Evolutionary conservation across 208 protist genomes (phyloP).

Genomic region (Leishmania amazonensis): DNA sequence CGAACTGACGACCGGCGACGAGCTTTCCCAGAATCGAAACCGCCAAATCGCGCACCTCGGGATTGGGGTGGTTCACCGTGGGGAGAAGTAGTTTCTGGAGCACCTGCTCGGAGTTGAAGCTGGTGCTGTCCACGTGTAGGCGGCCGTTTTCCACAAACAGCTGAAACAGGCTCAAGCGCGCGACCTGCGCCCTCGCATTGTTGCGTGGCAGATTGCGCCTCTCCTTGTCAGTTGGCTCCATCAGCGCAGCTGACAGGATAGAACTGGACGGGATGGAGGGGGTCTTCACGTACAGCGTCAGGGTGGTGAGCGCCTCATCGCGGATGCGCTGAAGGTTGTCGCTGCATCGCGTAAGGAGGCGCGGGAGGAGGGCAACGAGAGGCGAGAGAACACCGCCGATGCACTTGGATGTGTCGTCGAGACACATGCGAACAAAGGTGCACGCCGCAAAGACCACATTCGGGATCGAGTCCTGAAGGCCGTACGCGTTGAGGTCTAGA

Average conservation of each 20-base stretch:
- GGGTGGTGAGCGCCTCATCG: constrained; percentile 67
- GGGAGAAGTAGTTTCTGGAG: constrained; percentile 74
- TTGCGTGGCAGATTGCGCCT: constrained; percentile 51
- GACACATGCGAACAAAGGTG: constrained; percentile 64
- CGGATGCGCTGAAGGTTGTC: constrained; percentile 72
- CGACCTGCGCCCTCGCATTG: constrained; percentile 67
- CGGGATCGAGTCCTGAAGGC: constrained; percentile 83
- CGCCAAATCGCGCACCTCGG: constrained; percentile 81
- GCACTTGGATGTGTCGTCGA: constrained; percentile 51
- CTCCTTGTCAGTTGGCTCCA: constrained; percentile 78
- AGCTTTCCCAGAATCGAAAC: constrained; percentile 45
- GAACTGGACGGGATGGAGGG: constrained; percentile 31
- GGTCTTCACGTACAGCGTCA: constrained; percentile 59
- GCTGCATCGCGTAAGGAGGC: constrained; percentile 72
- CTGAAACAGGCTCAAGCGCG: constrained; percentile 66
- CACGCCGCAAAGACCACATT: constrained; percentile 76
- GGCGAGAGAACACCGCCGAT: constrained; percentile 43
- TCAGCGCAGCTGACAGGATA: constrained; percentile 54
- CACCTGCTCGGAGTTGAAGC: constrained; percentile 24
- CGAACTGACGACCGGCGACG: constrained; percentile 30
- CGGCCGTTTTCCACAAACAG: constrained; percentile 27
- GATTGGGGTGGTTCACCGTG: constrained; percentile 71
- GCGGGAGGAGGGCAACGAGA: constrained; percentile 63
- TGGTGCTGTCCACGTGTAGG: constrained; percentile 14
- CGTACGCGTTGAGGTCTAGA: constrained; percentile 70